Evolutionary conservation across 139 green algal species (phyloP).

Genomic region (Chlamydomonas sphaeroides): DNA sequence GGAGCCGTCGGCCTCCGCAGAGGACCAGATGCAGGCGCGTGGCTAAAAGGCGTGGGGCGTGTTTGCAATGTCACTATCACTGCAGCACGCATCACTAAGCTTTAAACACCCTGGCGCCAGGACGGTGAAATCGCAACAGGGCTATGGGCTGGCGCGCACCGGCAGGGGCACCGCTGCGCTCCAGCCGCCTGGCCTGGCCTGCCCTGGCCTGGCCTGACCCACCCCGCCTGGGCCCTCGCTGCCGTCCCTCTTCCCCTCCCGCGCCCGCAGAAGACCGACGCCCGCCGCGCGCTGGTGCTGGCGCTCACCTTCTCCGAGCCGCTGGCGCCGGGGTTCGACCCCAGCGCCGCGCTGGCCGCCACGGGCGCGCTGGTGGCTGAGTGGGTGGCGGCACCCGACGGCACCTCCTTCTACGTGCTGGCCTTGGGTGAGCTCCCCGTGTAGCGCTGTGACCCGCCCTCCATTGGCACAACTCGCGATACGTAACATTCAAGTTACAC

Average conservation of each 20-base stretch:
- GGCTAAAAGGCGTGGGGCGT: neutral
- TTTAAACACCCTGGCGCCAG: too few relatives aligned
- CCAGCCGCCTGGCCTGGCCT: neutral
- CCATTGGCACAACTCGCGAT: too few relatives aligned
- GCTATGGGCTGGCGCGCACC: neutral
- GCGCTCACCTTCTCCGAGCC: neutral
- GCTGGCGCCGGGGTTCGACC: neutral
- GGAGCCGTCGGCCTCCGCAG: neutral
- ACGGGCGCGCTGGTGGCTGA: neutral
- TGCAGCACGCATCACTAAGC: too few relatives aligned
- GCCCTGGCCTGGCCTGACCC: neutral
- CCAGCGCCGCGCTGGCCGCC: neutral
- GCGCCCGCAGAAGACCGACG: neutral
- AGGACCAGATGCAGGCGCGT: neutral
- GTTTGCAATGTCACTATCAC: neutral
- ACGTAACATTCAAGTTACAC: too few relatives aligned
- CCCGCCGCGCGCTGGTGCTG: neutral
- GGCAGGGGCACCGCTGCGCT: too few relatives aligned
- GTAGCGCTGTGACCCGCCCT: too few relatives aligned
- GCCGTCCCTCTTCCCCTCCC: neutral
- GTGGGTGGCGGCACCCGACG: neutral
- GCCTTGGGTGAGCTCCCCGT: neutral
- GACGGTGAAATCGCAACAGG: neutral
- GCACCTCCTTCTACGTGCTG: neutral
- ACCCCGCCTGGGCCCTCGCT: too few relatives aligned